These are phyloP conservation scores for Trametes sp. DNA, from an alignment of 1,284 basidiomycete species.

Conservation along the genomic window DNA sequence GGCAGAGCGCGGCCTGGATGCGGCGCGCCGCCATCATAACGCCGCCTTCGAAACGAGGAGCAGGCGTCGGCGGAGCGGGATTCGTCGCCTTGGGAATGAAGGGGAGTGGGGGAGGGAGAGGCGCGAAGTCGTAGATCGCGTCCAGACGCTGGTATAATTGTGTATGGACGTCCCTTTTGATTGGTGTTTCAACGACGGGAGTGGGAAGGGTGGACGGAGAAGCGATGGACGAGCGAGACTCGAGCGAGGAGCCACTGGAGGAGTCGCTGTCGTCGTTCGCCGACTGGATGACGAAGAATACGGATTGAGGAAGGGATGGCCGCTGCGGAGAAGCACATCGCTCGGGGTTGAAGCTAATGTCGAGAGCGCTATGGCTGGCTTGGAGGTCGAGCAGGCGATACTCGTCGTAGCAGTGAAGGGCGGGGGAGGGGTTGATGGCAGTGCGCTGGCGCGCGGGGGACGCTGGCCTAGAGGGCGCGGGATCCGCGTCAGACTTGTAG, in stretches of 20 bases:
- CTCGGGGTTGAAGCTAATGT: slow-evolving; percentile 56
- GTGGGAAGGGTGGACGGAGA: slow-evolving; percentile 39
- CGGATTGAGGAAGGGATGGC: slow-evolving; percentile 50
- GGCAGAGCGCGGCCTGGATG: slow-evolving; percentile 57
- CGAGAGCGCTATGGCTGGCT: slow-evolving; percentile 48
- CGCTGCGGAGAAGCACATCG: slow-evolving; percentile 48
- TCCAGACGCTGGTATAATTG: slow-evolving; percentile 57
- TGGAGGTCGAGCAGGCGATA: slow-evolving; percentile 68
- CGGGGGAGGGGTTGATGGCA: slow-evolving; percentile 77
- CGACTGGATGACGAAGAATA: slow-evolving; percentile 43
- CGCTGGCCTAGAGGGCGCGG: slow-evolving; percentile 20
- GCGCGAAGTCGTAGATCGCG: slow-evolving; percentile 60
- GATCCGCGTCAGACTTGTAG: slow-evolving; percentile 37
- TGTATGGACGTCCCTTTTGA: slow-evolving; percentile 36
- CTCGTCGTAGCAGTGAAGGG: slow-evolving; percentile 81
- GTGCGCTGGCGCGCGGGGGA: slow-evolving; percentile 56
- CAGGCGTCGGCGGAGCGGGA: slow-evolving; percentile 38
- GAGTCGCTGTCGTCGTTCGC: slow-evolving; percentile 50
- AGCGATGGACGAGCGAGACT: slow-evolving; percentile 44
- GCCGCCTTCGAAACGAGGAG: slow-evolving; percentile 53
- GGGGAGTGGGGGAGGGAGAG: slow-evolving; percentile 59
- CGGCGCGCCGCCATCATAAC: slow-evolving; percentile 73
- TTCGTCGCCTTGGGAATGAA: slow-evolving; percentile 43
- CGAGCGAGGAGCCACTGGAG: slow-evolving; percentile 46
- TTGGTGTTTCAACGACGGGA: slow-evolving; percentile 39